Percentiles rank a stretch among this genome's conserved stretches.
phyloP scores from a whole-genome alignment of 176 grass and related monocot genomes.

The Rhipidocladum racemiflorum region DNA sequence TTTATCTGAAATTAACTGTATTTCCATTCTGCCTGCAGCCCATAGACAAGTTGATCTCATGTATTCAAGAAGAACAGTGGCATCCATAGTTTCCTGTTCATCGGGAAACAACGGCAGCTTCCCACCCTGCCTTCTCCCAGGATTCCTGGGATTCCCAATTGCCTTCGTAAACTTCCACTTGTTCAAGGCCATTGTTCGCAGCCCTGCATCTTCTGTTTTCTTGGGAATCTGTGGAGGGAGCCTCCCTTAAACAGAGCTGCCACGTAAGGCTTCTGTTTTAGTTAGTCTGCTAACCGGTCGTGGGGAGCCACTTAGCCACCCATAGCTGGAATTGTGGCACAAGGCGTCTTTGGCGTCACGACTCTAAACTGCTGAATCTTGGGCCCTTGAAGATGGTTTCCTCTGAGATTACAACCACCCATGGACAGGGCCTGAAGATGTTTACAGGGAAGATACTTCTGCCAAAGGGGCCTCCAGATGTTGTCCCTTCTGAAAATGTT shows the following conservation, averaged over 20 bases:
- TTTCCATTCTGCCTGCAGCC: conserved; percentile 43
- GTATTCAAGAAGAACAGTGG: conserved; percentile 82
- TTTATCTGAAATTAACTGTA: conserved; percentile 25
- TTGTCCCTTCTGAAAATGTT: conserved; percentile 61
- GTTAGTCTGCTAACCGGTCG: conserved; percentile 37
- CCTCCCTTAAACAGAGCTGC: conserved; percentile 44
- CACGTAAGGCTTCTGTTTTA: conserved; percentile 34
- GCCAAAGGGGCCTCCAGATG: conserved; percentile 76
- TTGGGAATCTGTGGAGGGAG: conserved; percentile 46
- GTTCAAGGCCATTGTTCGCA: conserved; percentile 97
- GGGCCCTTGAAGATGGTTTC: conserved; percentile 75
- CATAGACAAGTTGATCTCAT: conserved; percentile 89
- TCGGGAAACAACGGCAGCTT: conserved; percentile 79
- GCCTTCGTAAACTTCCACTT: conserved; percentile 80
- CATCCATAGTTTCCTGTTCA: conserved; percentile 92
- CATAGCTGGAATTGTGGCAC: conserved; percentile 24
- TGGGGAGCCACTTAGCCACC: not conserved
- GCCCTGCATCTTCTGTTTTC: conserved; percentile 83
- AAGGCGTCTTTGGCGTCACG: not conserved
- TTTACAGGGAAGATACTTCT: conserved; percentile 71
- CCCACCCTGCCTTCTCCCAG: conserved; percentile 66
- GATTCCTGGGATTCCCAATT: conserved; percentile 63
- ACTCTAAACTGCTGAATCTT: conserved; percentile 18
- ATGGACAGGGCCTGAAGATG: conserved; percentile 47
- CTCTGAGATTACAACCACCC: conserved; percentile 45